Percentiles rank a stretch among this genome's conserved stretches.
Evolutionary conservation across 2,329 filamentous ascomycete genomes (phyloP).

Genomic region (Xylariaceae sp.): DNA sequence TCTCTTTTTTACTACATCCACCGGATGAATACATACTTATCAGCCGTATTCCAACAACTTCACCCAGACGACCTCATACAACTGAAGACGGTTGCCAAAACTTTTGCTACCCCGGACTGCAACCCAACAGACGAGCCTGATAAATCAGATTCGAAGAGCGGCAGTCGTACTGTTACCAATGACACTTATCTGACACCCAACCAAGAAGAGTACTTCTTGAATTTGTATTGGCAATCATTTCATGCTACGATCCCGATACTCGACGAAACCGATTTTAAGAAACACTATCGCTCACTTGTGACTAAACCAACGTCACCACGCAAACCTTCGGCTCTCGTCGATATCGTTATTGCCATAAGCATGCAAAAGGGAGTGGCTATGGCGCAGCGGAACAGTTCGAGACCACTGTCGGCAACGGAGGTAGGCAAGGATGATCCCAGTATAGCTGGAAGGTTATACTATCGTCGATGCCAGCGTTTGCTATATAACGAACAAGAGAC

Average conservation of each 20-base stretch:
- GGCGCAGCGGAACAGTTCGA: slow-evolving; percentile 20
- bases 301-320: slow-evolving; percentile 26
- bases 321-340: slow-evolving; percentile 44
- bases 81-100: slow-evolving; percentile 26
- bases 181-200: slow-evolving; percentile 32
- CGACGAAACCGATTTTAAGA: slow-evolving; percentile 40
- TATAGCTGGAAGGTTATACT: slow-evolving; percentile 42
- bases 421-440: slow-evolving; percentile 33
- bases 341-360: slow-evolving; percentile 47
- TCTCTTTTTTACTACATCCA: slow-evolving; percentile 40
- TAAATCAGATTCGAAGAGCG: slow-evolving; percentile 14
- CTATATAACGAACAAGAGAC: slow-evolving; percentile 42
- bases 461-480: slow-evolving; percentile 41
- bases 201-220: slow-evolving; percentile 44
- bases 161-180: slow-evolving; percentile 14
- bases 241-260: slow-evolving; percentile 39
- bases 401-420: slow-evolving; percentile 14
- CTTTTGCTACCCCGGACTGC: slow-evolving; percentile 21
- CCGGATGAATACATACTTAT: slow-evolving; percentile 35
- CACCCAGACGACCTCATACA: slow-evolving; percentile 29
- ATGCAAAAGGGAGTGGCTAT: slow-evolving; percentile 42
- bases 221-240: slow-evolving; percentile 44
- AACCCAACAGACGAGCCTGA: slow-evolving; percentile 15
- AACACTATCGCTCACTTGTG: slow-evolving; percentile 41
- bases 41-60: slow-evolving; percentile 30